phyloP scores from a whole-genome alignment of 805 yeast species.

The Saccharomycopsis malanga region DNA sequence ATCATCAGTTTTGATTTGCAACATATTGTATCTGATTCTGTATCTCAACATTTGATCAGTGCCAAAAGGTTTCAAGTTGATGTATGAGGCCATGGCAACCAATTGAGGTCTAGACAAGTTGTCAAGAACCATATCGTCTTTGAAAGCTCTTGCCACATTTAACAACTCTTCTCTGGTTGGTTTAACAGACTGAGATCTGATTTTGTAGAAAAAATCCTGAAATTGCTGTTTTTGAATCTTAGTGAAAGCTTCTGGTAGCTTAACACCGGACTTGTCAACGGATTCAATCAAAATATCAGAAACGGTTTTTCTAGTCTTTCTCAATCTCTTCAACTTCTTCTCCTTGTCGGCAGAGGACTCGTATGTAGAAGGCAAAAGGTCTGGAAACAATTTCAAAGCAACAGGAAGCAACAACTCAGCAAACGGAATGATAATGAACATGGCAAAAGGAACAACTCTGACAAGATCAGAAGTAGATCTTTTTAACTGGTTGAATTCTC shows the following conservation, averaged over 20 bases:
- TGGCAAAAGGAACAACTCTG: constrained; percentile 85
- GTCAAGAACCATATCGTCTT: constrained; percentile 88
- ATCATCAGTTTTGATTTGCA: constrained; percentile 89
- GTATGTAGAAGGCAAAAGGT: constrained; percentile 87
- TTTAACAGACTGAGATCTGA: constrained; percentile 53
- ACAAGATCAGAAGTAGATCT: constrained; percentile 82
- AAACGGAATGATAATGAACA: constrained; percentile 86
- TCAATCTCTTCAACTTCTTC: constrained; percentile 46
- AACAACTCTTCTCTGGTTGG: constrained; percentile 67
- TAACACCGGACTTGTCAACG: constrained; percentile 60
- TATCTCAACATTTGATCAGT: constrained; percentile 88
- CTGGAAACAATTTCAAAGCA: constrained; percentile 90
- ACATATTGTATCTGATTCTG: constrained; percentile 84
- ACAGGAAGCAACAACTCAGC: constrained; percentile 88
- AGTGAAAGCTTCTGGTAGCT: constrained; percentile 52
- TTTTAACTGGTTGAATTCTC: constrained; percentile 82
- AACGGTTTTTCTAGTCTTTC: constrained; percentile 58
- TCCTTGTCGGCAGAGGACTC: constrained; percentile 57
- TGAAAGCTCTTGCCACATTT: constrained; percentile 82
- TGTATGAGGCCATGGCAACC: constrained; percentile 87
- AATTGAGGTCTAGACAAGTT: constrained; percentile 87
- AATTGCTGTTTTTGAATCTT: constrained; percentile 71
- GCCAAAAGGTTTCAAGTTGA: constrained; percentile 88
- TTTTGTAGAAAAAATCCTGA: constrained; percentile 67
- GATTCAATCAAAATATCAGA: constrained; percentile 58